Base-by-base conservation (phyloP, 164 flowering plant genomes). In the Stephania cephalantha region DNA sequence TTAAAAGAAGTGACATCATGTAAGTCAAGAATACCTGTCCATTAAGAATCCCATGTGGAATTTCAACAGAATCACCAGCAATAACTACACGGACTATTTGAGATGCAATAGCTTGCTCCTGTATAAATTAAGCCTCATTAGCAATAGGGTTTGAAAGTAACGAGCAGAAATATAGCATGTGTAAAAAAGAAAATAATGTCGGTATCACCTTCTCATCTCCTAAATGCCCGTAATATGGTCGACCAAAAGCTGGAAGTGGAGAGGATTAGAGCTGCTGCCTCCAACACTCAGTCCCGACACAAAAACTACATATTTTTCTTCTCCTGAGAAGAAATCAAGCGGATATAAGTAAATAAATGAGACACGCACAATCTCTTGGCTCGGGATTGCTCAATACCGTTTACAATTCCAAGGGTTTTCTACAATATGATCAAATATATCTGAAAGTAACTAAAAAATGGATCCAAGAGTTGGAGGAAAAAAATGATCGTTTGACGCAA, bases 191-290 rank as follows among this genome's bases (percentile, higher is more conserved):
- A 76, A 53, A 25, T 46, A 18, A 79, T 50, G 17, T 9, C 29
- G 61, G 50, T 35, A 70, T 58, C 70, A 96, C 99, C 89, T 90
- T 86, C 68, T 86, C 94, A 83, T 92, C 98, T 77, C 99, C 98
- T 74, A 92, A 82, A 89, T 94, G 97, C 53, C 99, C 99, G 97
- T 91, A 74, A 96, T 85, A 84, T 93, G 97, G 85, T 96, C 98
- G 64, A 96, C 89, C 75, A 96, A 87, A 81, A 96, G 97, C 90
- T 96, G 98, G 77, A 85, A 84, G 73, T 85, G 89, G 29, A 96
- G 97, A 75, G 97, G 99, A 70, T 92, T 90, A 75, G 90, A 87
- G 25, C 65, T 75, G 76, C 78, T 84, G 79, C 87, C 85, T 74
- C 99, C 98, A 82, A 92, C 80, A 78, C 85, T 83, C 55, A 96